phyloP scores from a whole-genome alignment of 2,329 filamentous ascomycete species.

The Ophiostoma ulmi region DNA sequence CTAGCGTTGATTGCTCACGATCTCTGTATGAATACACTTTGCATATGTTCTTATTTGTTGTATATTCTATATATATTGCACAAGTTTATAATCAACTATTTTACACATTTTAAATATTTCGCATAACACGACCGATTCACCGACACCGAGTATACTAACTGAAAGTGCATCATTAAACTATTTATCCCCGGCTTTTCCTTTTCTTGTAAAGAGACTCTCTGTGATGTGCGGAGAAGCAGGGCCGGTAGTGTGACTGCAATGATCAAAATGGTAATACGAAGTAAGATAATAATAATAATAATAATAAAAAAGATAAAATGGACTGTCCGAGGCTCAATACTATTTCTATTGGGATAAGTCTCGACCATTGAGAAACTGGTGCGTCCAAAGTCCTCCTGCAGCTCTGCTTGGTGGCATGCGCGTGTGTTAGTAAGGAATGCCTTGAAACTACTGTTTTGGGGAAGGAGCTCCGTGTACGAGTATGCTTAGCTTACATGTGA shows the following conservation, averaged over 20 bases:
- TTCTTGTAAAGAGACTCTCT: no score
- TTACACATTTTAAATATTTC: no score
- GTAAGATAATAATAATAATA: no score
- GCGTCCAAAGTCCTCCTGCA: background rate
- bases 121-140: no score
- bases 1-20: background rate
- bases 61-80: no score
- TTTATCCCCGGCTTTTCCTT: no score
- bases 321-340: background rate
- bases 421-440: slow-evolving; percentile 14
- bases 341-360: background rate
- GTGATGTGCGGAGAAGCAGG: background rate
- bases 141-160: no score
- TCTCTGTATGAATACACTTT: background rate
- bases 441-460: slow-evolving; percentile 10
- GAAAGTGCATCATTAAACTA: no score
- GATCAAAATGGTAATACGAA: background rate
- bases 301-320: background rate
- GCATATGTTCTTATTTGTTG: no score
- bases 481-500: background rate
- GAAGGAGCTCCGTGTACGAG: background rate
- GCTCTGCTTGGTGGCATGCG: background rate
- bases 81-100: no score
- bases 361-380: background rate
- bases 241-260: background rate